Conservation (phyloP, 2,329 filamentous ascomycete species). For the Fusarium zealandicum region DNA sequence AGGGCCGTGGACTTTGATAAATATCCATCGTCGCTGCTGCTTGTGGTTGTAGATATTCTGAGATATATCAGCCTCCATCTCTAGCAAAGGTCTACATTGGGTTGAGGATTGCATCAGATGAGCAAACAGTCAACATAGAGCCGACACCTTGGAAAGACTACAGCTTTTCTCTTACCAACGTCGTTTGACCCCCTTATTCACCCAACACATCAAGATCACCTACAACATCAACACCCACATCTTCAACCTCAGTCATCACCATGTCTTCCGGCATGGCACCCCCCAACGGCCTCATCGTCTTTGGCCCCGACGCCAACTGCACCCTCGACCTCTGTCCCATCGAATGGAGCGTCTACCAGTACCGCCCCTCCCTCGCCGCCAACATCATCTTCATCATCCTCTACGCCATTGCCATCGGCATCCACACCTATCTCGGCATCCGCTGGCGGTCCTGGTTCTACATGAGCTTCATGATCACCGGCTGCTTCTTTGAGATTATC, state of each 20-base stretch:
- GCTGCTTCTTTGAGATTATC: slow-evolving; percentile 64
- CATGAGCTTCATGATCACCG: slow-evolving; percentile 58
- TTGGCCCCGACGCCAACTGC: slow-evolving; percentile 58
- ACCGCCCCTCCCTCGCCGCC: slow-evolving; percentile 54
- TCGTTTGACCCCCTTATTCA: too few species aligned
- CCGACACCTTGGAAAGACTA: too few species aligned
- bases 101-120: too few species aligned
- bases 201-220: too few species aligned
- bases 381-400: slow-evolving; percentile 53
- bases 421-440: slow-evolving; percentile 52
- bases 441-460: slow-evolving; percentile 54
- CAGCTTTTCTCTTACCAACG: too few species aligned
- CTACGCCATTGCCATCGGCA: slow-evolving; percentile 55
- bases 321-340: slow-evolving; percentile 57
- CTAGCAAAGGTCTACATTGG: too few species aligned
- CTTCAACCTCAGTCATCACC: not conserved
- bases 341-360: slow-evolving; percentile 55
- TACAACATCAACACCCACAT: not conserved
- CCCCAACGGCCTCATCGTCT: slow-evolving; percentile 40
- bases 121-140: too few species aligned
- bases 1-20: not conserved
- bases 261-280: slow-evolving; percentile 18
- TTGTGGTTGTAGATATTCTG: too few species aligned
- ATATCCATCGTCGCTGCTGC: not conserved
- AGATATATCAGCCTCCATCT: too few species aligned